Conservation (phyloP, 176 grass and related monocot species). For the barley (Hordeum vulgare) region DNA sequence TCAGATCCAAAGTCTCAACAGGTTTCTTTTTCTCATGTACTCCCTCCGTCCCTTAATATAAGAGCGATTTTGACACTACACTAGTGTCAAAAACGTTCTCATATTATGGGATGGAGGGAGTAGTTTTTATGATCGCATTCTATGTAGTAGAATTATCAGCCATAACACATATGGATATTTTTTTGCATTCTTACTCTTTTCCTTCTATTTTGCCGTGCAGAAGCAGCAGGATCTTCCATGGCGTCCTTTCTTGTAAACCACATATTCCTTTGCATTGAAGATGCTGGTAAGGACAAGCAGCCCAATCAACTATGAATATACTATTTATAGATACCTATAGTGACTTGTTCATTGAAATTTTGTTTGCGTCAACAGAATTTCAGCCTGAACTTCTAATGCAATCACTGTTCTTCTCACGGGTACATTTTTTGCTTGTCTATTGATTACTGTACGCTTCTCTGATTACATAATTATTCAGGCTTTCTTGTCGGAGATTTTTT, state of each 20-base stretch:
- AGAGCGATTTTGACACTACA: too few species aligned
- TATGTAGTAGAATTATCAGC: background rate
- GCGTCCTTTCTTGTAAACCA: conserved; percentile 95
- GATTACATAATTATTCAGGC: conserved; percentile 21
- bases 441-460: background rate
- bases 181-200: conserved; percentile 23
- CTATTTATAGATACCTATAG: conserved; percentile 9
- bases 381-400: conserved; percentile 97
- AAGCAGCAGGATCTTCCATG: conserved; percentile 91
- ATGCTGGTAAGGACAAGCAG: conserved; percentile 60
- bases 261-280: conserved; percentile 95
- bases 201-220: conserved; percentile 43
- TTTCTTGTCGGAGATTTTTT: background rate
- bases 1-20: conserved; percentile 75
- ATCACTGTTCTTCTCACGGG: conserved; percentile 91
- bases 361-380: conserved; percentile 63
- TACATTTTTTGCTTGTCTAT: conserved; percentile 28
- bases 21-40: conserved; percentile 36
- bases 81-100: too few species aligned
- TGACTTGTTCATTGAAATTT: conserved; percentile 40
- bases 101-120: too few species aligned
- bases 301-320: conserved; percentile 10
- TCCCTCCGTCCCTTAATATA: too few species aligned
- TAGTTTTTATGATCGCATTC: conserved; percentile 18
- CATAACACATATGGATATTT: background rate